Conservation (phyloP, 352 stramenopile species). For the Phytophthora boehmeriae region DNA sequence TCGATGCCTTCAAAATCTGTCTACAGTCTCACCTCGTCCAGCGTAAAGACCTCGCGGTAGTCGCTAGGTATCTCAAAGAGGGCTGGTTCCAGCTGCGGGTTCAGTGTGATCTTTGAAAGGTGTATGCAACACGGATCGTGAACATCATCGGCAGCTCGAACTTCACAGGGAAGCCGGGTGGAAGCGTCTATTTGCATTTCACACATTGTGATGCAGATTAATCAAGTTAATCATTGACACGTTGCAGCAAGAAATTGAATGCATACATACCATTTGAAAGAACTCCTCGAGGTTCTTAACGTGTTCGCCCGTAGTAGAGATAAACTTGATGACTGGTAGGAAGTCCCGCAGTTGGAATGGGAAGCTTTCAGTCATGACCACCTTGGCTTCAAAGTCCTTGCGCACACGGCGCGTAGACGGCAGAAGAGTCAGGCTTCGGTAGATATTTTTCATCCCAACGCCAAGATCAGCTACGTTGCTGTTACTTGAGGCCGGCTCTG, state of each 20-base stretch:
- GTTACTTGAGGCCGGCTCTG: constrained; percentile 1
- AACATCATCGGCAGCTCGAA: constrained; percentile 88
- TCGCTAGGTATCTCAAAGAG: constrained; percentile 64
- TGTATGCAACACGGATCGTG: constrained; percentile 81
- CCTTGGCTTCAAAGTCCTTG: constrained; percentile 83
- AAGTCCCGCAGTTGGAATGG: constrained; percentile 78
- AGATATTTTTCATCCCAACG: constrained; percentile 54
- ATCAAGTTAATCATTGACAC: constrained; percentile 3
- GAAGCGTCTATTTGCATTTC: constrained; percentile 60
- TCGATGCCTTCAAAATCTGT: constrained; percentile 11
- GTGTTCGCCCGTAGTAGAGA: constrained; percentile 77
- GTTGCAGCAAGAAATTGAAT: neutral
- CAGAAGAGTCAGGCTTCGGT: constrained; percentile 68
- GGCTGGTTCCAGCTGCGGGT: constrained; percentile 47
- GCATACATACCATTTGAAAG: constrained; percentile 74
- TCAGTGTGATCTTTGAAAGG: constrained; percentile 71
- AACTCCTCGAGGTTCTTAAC: constrained; percentile 85
- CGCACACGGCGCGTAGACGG: constrained; percentile 42
- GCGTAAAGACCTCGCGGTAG: constrained; percentile 60
- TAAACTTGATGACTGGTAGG: constrained; percentile 75
- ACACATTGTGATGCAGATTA: neutral
- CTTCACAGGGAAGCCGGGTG: constrained; percentile 76
- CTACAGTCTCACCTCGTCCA: constrained; percentile 60
- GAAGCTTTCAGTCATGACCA: constrained; percentile 80
- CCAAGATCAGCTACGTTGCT: neutral